A percentile compares a stretch with the other conserved stretches of the same genome.
Evolutionary conservation across 2,329 filamentous ascomycete genomes (phyloP).

Genomic region (Emmonsiellopsis sp.): DNA sequence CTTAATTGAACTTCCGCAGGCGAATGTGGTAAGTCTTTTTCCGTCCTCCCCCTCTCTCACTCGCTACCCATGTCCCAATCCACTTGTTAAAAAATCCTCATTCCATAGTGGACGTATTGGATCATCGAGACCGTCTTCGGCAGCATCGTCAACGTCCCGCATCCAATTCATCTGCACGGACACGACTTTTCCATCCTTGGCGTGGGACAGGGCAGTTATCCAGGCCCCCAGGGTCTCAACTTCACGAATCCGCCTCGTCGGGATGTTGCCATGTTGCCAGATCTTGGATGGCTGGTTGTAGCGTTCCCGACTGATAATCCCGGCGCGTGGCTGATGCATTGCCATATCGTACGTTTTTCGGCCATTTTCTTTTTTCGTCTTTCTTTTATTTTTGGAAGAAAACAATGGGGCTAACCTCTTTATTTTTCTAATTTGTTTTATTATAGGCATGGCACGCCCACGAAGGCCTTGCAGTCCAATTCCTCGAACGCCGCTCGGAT

Average conservation of each 20-base stretch:
- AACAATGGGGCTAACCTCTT: neutral
- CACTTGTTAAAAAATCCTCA: constrained; percentile 8
- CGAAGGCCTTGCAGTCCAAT: constrained; percentile 18
- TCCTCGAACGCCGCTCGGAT: constrained; percentile 13
- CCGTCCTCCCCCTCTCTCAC: neutral
- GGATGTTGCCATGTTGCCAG: constrained; percentile 30
- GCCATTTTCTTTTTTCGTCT: neutral
- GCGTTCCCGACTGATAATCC: constrained; percentile 35
- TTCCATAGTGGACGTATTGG: constrained; percentile 37
- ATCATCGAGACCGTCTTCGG: constrained; percentile 35
- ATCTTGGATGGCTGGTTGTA: constrained; percentile 29
- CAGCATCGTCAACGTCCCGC: constrained; percentile 19
- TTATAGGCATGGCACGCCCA: constrained; percentile 14
- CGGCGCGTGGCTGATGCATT: constrained; percentile 35
- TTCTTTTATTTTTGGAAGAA: neutral
- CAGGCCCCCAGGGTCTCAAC: constrained; percentile 8
- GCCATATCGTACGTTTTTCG: constrained; percentile 24
- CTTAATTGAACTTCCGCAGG: constrained; percentile 29
- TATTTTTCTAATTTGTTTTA: neutral
- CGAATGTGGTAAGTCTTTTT: constrained; percentile 10
- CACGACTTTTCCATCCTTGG: constrained; percentile 19
- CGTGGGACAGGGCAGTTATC: constrained; percentile 11
- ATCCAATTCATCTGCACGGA: constrained; percentile 29
- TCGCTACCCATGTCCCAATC: neutral
- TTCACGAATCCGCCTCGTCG: constrained; percentile 28